Evolutionary conservation across 176 grass and related monocot species (phyloP).

Genomic region (Aegilops sharonensis): DNA sequence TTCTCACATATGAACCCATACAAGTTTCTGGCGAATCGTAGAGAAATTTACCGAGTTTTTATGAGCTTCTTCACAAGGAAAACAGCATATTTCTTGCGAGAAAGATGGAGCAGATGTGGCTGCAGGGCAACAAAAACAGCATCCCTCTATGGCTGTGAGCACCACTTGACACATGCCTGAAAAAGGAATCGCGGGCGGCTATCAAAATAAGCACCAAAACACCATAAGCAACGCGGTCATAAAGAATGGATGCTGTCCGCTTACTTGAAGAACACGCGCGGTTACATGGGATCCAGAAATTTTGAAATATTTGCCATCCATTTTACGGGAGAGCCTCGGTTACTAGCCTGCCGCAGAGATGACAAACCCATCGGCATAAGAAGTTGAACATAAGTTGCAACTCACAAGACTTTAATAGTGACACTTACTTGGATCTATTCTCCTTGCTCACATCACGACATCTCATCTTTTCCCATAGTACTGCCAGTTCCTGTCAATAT

Average conservation of each 20-base stretch:
- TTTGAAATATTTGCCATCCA: constrained; percentile 79
- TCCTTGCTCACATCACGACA: constrained; percentile 55
- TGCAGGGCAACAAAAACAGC: constrained; percentile 56
- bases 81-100: constrained; percentile 75
- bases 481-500: constrained; percentile 67
- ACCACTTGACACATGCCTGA: constrained; percentile 91
- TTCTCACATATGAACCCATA: background rate
- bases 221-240: background rate
- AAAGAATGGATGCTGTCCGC: constrained; percentile 6
- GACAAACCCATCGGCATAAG: constrained; percentile 8
- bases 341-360: constrained; percentile 59
- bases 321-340: constrained; percentile 67
- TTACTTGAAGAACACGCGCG: constrained; percentile 92
- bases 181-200: background rate
- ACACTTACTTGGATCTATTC: constrained; percentile 73
- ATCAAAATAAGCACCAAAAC: background rate
- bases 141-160: constrained; percentile 75
- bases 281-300: constrained; percentile 77
- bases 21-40: background rate
- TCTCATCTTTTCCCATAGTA: constrained; percentile 97
- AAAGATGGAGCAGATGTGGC: constrained; percentile 65
- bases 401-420: background rate
- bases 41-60: constrained; percentile 52
- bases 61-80: constrained; percentile 94
- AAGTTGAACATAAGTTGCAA: background rate